Conservation (phyloP, 1,139 yeast species). For the Candida pseudoviswanathii region DNA sequence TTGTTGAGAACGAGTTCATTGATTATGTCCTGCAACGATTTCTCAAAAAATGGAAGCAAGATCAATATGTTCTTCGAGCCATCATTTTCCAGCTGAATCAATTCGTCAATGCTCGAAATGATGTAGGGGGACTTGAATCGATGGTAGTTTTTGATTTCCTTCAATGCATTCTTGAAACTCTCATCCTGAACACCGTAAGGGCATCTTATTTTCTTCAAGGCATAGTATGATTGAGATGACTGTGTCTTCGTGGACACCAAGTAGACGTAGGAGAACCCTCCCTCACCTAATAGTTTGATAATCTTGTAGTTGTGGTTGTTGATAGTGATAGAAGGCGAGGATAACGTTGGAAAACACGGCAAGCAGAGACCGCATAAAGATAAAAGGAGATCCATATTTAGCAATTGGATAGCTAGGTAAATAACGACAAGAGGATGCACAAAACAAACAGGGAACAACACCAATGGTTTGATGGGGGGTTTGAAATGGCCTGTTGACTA, state of each 20-base stretch:
- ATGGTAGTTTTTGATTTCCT: constrained; percentile 75
- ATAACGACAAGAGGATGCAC: not conserved
- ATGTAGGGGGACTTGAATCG: constrained; percentile 68
- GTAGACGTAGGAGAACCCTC: constrained; percentile 89
- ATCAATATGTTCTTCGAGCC: constrained; percentile 81
- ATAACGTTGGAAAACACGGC: constrained; percentile 44
- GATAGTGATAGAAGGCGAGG: constrained; percentile 52
- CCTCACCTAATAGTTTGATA: constrained; percentile 79
- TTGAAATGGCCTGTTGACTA: too few species aligned
- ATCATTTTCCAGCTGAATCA: constrained; percentile 69
- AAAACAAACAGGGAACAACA: too few species aligned
- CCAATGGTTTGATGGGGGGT: too few species aligned
- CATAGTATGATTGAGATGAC: constrained; percentile 54
- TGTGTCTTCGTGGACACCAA: constrained; percentile 48
- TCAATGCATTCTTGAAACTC: constrained; percentile 59
- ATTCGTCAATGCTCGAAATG: constrained; percentile 69
- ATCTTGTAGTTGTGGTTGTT: constrained; percentile 56
- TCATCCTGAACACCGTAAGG: constrained; percentile 82
- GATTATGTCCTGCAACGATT: constrained; percentile 76
- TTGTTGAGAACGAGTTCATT: constrained; percentile 63
- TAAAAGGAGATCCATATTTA: constrained; percentile 27
- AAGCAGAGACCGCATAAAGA: constrained; percentile 34
- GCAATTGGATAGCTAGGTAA: not conserved
- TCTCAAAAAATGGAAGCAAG: constrained; percentile 72
- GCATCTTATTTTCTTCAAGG: constrained; percentile 84